phyloP scores from a whole-genome alignment of 2,329 filamentous ascomycete genomes.

The Fusarium buxicola region DNA sequence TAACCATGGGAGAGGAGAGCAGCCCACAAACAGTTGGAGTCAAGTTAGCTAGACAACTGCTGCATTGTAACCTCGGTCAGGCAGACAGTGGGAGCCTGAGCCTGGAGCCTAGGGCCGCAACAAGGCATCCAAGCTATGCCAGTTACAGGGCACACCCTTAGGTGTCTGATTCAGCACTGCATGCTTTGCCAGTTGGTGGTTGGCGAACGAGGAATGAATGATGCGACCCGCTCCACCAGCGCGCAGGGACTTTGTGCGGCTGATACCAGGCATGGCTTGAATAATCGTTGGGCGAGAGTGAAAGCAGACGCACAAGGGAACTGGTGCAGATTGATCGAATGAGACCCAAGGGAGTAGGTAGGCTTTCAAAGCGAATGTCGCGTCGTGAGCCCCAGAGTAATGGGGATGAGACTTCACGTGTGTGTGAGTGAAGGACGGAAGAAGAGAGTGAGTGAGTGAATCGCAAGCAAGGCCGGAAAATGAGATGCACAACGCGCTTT shows the following conservation, averaged over 20 bases:
- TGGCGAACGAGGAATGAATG: slow-evolving; percentile 30
- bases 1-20: neutral
- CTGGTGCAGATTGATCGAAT: neutral
- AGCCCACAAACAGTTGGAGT: neutral
- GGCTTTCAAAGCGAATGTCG: neutral
- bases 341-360: neutral
- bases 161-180: slow-evolving; percentile 19
- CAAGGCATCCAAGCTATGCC: slow-evolving; percentile 36
- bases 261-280: slow-evolving; percentile 26
- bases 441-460: slow-evolving; percentile 1
- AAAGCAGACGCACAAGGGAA: neutral
- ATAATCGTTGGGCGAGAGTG: slow-evolving; percentile 1
- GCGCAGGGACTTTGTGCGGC: slow-evolving; percentile 21
- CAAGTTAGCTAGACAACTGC: slow-evolving; percentile 6
- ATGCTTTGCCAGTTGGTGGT: slow-evolving; percentile 17
- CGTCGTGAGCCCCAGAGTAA: neutral
- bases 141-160: slow-evolving; percentile 8
- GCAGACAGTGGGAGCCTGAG: slow-evolving; percentile 19
- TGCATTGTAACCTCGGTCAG: slow-evolving; percentile 5
- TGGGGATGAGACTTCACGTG: neutral
- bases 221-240: slow-evolving; percentile 24
- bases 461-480: slow-evolving; percentile 10
- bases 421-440: slow-evolving; percentile 2
- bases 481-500: slow-evolving; percentile 27
- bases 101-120: slow-evolving; percentile 22